Evolutionary conservation across 2,329 filamentous ascomycete species (phyloP).

Genomic region (Gnomoniopsis smithogilvyi): DNA sequence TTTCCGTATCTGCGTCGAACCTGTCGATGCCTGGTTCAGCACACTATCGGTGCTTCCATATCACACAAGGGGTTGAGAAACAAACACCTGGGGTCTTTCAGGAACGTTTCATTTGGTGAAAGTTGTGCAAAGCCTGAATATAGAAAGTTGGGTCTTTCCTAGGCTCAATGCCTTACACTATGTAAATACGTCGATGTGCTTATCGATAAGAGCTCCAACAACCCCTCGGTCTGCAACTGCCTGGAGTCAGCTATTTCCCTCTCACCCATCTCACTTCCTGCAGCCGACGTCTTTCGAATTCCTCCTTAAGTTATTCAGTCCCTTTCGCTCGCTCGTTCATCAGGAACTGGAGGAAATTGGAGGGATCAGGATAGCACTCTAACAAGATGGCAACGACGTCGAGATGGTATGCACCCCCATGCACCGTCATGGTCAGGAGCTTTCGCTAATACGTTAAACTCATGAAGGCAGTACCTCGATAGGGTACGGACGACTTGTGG

Average conservation of each 20-base stretch:
- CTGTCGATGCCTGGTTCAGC: no score
- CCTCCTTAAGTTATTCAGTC: not conserved
- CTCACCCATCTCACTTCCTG: not conserved
- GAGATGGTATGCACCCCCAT: slow-evolving; percentile 31
- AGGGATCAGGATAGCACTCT: not conserved
- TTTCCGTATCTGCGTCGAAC: not conserved
- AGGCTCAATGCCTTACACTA: not conserved
- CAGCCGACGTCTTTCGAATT: not conserved
- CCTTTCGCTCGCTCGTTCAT: not conserved
- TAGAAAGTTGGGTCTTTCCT: not conserved
- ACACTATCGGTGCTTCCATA: not conserved
- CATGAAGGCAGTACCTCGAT: slow-evolving; percentile 75
- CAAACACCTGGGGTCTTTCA: no score
- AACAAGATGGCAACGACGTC: slow-evolving; percentile 12
- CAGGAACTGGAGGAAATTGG: not conserved
- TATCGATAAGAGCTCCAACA: slow-evolving; percentile 15
- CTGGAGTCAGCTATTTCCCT: not conserved
- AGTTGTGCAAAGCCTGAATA: not conserved
- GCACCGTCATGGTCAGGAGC: not conserved
- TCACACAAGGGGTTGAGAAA: no score
- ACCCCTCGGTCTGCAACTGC: not conserved
- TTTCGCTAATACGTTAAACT: not conserved
- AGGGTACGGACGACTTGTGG: slow-evolving; percentile 73
- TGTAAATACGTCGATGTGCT: not conserved
- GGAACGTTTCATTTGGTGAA: not conserved